Conservation (phyloP, 805 yeast species). For the Wickerhamiella kazuoi region DNA sequence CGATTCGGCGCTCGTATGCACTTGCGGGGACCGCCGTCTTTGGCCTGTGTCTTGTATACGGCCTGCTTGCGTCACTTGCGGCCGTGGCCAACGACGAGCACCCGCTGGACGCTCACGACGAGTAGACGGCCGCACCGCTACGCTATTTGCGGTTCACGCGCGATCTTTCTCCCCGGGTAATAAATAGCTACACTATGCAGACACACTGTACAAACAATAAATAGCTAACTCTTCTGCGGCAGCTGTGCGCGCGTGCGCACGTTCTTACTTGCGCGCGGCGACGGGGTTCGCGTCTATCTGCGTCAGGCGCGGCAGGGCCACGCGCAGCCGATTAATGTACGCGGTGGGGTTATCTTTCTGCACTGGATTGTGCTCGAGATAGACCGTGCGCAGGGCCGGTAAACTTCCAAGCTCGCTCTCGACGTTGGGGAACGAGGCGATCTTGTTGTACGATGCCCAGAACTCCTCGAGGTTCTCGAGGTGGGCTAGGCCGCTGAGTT, state of each 20-base stretch:
- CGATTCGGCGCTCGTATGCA: constrained; percentile 29
- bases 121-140: neutral
- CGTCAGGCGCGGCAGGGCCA: constrained; percentile 48
- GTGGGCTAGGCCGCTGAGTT: constrained; percentile 47
- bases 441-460: constrained; percentile 75
- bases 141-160: too few relatives aligned
- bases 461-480: constrained; percentile 64
- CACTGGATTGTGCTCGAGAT: constrained; percentile 84
- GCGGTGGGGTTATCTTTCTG: constrained; percentile 58
- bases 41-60: constrained; percentile 26
- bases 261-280: too few relatives aligned
- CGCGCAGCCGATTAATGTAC: constrained; percentile 65
- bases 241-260: too few relatives aligned
- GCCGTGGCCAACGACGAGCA: constrained; percentile 39
- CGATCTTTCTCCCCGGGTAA: neutral
- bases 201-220: too few relatives aligned
- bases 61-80: constrained; percentile 26
- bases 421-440: constrained; percentile 52
- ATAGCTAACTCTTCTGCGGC: too few relatives aligned
- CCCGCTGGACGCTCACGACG: constrained; percentile 8
- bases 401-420: constrained; percentile 45
- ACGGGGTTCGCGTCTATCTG: constrained; percentile 84
- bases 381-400: constrained; percentile 63
- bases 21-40: constrained; percentile 35
- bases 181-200: too few relatives aligned